Evolutionary conservation across 116 monocot genomes (phyloP).

Genomic region (Posidonia oceanica): DNA sequence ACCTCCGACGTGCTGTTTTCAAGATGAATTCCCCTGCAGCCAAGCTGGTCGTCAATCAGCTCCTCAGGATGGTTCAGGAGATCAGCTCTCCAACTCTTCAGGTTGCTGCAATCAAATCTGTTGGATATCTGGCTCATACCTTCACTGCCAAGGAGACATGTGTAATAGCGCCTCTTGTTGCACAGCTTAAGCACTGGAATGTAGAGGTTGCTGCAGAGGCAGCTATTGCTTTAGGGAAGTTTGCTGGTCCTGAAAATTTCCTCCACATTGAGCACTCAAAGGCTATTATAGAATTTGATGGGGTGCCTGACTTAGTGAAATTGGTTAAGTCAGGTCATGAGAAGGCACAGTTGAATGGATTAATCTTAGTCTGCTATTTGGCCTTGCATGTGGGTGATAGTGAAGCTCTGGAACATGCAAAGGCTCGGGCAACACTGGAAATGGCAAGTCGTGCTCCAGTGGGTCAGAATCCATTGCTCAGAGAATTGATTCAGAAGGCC

Average conservation of each 20-base stretch:
- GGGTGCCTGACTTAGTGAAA: conserved; percentile 22
- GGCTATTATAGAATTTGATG: conserved; percentile 40
- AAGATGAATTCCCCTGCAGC: conserved; percentile 46
- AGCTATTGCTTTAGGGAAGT: conserved; percentile 36
- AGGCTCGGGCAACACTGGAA: conserved; percentile 25
- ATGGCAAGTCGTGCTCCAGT: conserved; percentile 12
- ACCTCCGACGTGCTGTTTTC: conserved; percentile 57
- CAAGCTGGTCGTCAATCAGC: conserved; percentile 48
- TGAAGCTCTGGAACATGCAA: conserved; percentile 36
- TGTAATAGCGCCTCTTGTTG: conserved; percentile 34
- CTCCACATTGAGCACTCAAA: conserved; percentile 36
- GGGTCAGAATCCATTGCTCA: conserved; percentile 28
- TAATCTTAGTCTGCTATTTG: conserved; percentile 38
- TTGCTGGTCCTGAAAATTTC: conserved; percentile 38
- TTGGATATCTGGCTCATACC: conserved; percentile 42
- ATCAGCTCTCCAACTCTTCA: conserved; percentile 17
- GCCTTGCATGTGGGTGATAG: conserved; percentile 30
- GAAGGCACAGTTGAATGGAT: conserved; percentile 34
- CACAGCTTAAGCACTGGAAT: conserved; percentile 39
- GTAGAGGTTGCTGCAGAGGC: conserved; percentile 35
- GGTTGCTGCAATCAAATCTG: conserved; percentile 33
- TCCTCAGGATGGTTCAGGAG: conserved; percentile 30
- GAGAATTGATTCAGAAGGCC: conserved; percentile 38
- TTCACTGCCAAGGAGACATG: conserved; percentile 39
- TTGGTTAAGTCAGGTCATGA: conserved; percentile 30